phyloP scores from a whole-genome alignment of 2,329 filamentous ascomycete species.

The Penicillium vulpinum region DNA sequence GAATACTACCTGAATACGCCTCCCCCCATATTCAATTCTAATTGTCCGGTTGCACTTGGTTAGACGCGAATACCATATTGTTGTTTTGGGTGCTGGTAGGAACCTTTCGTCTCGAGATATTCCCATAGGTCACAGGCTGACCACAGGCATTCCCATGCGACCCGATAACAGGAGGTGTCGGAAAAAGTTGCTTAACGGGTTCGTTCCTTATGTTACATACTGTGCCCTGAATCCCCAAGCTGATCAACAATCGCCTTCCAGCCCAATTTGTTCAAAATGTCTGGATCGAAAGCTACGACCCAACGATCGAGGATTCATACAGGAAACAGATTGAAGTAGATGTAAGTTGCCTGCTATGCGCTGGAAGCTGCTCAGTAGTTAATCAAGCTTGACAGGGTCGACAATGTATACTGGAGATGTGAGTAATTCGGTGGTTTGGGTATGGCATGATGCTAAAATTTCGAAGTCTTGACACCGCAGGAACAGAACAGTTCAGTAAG shows the following conservation, averaged over 20 bases:
- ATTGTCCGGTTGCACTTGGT: slow-evolving; percentile 14
- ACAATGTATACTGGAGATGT: slow-evolving; percentile 89
- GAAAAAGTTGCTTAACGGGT: slow-evolving; percentile 92
- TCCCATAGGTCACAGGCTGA: slow-evolving; percentile 15
- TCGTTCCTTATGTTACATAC: slow-evolving; percentile 19
- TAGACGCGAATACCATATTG: slow-evolving; percentile 78
- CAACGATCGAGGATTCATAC: slow-evolving; percentile 85
- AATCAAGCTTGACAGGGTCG: slow-evolving; percentile 62
- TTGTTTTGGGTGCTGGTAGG: slow-evolving; percentile 75
- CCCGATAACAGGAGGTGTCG: slow-evolving; percentile 69
- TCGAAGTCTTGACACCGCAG: slow-evolving; percentile 77
- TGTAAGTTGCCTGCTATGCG: slow-evolving; percentile 56
- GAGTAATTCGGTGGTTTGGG: slow-evolving; percentile 39
- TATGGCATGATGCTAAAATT: slow-evolving; percentile 11
- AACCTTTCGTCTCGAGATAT: slow-evolving; percentile 9
- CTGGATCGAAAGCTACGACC: slow-evolving; percentile 90
- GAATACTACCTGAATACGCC: neutral
- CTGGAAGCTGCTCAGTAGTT: slow-evolving; percentile 18
- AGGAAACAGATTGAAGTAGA: slow-evolving; percentile 87
- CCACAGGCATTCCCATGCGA: slow-evolving; percentile 13
- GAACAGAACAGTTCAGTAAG: slow-evolving; percentile 90
- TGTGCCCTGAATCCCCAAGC: slow-evolving; percentile 4
- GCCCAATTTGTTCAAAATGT: slow-evolving; percentile 93
- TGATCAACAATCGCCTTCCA: slow-evolving; percentile 38
- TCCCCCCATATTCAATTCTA: slow-evolving; percentile 16